These are phyloP conservation scores for Phallus indusiatus DNA, from an alignment of 768 basidiomycete species.

Conservation along the genomic window DNA sequence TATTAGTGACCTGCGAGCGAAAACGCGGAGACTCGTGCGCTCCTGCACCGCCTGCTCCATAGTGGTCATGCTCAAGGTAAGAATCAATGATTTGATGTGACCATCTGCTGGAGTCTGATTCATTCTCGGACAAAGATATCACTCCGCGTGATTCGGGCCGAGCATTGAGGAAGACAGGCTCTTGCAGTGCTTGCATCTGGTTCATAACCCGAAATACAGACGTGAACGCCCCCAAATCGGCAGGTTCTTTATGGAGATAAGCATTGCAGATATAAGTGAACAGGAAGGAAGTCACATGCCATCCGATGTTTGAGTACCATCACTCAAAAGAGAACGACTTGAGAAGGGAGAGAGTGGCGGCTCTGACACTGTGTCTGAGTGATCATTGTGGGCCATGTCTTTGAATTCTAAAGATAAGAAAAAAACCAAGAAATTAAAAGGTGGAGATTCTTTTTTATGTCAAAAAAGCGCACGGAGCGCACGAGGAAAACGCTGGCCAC, in stretches of 20 bases:
- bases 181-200: slow-evolving; percentile 39
- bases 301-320: slow-evolving; percentile 9
- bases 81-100: slow-evolving; percentile 45
- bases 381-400: slow-evolving; percentile 4
- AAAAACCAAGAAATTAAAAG: slow-evolving; percentile 5
- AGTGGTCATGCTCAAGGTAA: slow-evolving; percentile 32
- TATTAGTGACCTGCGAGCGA: slow-evolving; percentile 17
- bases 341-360: slow-evolving; percentile 10
- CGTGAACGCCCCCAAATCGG: slow-evolving; percentile 65
- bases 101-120: slow-evolving; percentile 55
- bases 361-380: slow-evolving; percentile 7
- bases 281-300: neutral
- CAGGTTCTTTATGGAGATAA: slow-evolving; percentile 35
- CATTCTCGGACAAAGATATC: slow-evolving; percentile 27
- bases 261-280: neutral
- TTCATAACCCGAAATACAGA: slow-evolving; percentile 59
- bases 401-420: neutral
- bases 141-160: slow-evolving; percentile 22
- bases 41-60: neutral
- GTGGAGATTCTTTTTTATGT: neutral
- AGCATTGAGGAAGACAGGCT: slow-evolving; percentile 22
- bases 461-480: neutral
- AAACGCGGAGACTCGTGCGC: slow-evolving; percentile 9
- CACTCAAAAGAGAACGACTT: slow-evolving; percentile 5
- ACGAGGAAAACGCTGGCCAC: neutral